phyloP scores from a whole-genome alignment of 2,329 filamentous ascomycete genomes.

The Colletotrichum truncatum region DNA sequence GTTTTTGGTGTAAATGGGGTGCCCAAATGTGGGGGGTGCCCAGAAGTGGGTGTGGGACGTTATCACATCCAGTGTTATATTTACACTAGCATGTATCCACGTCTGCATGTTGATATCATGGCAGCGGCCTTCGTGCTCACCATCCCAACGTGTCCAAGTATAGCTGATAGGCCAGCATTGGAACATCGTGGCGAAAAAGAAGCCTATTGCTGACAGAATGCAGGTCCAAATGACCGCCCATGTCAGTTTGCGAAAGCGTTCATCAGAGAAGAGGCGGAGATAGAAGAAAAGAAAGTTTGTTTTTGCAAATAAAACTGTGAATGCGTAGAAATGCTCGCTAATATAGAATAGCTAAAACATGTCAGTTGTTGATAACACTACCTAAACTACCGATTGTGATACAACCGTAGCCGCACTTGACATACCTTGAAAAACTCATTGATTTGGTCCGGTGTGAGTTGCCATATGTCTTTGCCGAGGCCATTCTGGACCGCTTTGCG shows the following conservation, averaged over 20 bases:
- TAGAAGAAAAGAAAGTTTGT: slow-evolving; percentile 60
- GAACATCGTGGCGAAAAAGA: slow-evolving; percentile 50
- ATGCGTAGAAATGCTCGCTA: slow-evolving; percentile 50
- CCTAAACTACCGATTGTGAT: background rate
- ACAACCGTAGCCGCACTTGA: background rate
- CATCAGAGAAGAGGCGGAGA: slow-evolving; percentile 56
- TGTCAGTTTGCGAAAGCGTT: slow-evolving; percentile 43
- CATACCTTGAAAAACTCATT: slow-evolving; percentile 41
- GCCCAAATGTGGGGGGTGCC: too few relatives aligned
- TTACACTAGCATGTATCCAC: slow-evolving; percentile 57
- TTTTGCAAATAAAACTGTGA: slow-evolving; percentile 51
- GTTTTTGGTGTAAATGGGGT: too few relatives aligned
- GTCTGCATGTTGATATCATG: slow-evolving; percentile 53
- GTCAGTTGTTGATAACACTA: background rate
- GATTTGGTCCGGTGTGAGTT: slow-evolving; percentile 47
- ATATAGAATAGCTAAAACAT: slow-evolving; percentile 44
- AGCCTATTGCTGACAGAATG: slow-evolving; percentile 45
- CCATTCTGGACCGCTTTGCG: slow-evolving; percentile 39
- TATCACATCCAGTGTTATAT: slow-evolving; percentile 57
- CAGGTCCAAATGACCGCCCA: slow-evolving; percentile 48
- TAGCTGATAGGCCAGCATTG: slow-evolving; percentile 56
- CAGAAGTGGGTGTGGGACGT: too few relatives aligned
- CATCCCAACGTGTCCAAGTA: slow-evolving; percentile 62
- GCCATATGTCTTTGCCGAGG: slow-evolving; percentile 57
- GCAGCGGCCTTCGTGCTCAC: slow-evolving; percentile 53